A percentile compares a stretch with the other conserved stretches of the same genome.
phyloP scores from a whole-genome alignment of 495 filamentous ascomycete species.

The Elasticomyces elasticus region DNA sequence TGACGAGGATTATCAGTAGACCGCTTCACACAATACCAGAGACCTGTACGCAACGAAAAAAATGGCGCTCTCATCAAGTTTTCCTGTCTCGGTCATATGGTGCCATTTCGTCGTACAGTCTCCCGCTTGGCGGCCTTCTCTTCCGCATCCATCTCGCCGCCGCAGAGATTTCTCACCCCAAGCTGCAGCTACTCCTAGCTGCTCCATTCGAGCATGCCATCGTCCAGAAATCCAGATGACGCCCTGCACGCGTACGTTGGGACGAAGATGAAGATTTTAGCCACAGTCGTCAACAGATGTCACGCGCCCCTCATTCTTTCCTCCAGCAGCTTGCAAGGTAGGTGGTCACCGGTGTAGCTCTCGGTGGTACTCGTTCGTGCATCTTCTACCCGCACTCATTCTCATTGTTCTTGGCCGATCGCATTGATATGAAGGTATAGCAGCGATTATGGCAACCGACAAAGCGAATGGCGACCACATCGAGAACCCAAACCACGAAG shows the following conservation, averaged over 20 bases:
- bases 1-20: too few relatives aligned
- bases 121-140: too few relatives aligned
- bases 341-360: background rate
- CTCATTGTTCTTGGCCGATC: background rate
- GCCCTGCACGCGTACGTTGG: background rate
- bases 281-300: background rate
- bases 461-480: constrained; percentile 3
- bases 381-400: background rate
- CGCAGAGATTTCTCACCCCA: too few relatives aligned
- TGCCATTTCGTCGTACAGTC: too few relatives aligned
- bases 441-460: constrained; percentile 5
- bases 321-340: background rate
- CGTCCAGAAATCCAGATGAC: background rate
- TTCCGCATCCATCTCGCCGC: too few relatives aligned
- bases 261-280: background rate
- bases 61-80: too few relatives aligned
- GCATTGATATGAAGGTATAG: background rate
- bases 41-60: too few relatives aligned
- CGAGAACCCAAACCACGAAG: constrained; percentile 19
- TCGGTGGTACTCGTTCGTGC: background rate
- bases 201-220: background rate
- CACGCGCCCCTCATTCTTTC: background rate
- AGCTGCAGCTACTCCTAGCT: background rate
- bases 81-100: too few relatives aligned
- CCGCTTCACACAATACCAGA: too few relatives aligned